Evolutionary conservation across 176 grass and related monocot species (phyloP).

Genomic region (Poa pratensis): DNA sequence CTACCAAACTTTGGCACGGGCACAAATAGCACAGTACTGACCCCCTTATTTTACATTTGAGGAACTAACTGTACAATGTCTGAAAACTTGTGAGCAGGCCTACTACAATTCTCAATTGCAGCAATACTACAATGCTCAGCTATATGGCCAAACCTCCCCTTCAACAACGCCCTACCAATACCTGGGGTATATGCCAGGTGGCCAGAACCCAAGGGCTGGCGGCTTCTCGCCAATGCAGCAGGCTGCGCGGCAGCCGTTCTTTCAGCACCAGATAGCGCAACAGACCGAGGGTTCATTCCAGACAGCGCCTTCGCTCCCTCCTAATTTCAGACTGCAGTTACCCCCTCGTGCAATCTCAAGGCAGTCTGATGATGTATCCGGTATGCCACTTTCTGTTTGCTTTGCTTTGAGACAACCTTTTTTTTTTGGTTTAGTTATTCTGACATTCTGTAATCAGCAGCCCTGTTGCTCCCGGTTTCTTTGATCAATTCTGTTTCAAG

Average conservation of each 20-base stretch:
- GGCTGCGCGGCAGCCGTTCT: conserved; percentile 32
- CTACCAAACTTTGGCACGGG: not conserved
- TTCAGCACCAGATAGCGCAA: conserved; percentile 51
- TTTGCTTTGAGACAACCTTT: not conserved
- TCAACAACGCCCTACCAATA: conserved; percentile 59
- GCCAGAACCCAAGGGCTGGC: conserved; percentile 40
- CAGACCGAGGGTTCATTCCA: conserved; percentile 55
- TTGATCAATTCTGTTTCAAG: not conserved
- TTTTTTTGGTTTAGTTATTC: not conserved
- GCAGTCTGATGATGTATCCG: conserved; percentile 45
- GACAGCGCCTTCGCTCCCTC: conserved; percentile 50
- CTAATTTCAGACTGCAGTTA: conserved; percentile 72
- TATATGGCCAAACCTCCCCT: conserved; percentile 66
- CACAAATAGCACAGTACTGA: not conserved
- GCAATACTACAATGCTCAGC: conserved; percentile 67
- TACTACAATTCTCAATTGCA: conserved; percentile 71
- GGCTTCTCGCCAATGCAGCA: conserved; percentile 57
- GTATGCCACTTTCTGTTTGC: conserved; percentile 42
- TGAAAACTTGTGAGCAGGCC: conserved; percentile 51
- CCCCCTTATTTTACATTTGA: conserved; percentile 7
- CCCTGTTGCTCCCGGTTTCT: not conserved
- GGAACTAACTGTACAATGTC: conserved; percentile 27
- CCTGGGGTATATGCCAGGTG: conserved; percentile 58
- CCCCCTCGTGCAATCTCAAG: conserved; percentile 64
- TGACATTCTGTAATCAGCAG: not conserved